phyloP scores from a whole-genome alignment of 805 yeast species.

The Lachancea dasiensis region DNA sequence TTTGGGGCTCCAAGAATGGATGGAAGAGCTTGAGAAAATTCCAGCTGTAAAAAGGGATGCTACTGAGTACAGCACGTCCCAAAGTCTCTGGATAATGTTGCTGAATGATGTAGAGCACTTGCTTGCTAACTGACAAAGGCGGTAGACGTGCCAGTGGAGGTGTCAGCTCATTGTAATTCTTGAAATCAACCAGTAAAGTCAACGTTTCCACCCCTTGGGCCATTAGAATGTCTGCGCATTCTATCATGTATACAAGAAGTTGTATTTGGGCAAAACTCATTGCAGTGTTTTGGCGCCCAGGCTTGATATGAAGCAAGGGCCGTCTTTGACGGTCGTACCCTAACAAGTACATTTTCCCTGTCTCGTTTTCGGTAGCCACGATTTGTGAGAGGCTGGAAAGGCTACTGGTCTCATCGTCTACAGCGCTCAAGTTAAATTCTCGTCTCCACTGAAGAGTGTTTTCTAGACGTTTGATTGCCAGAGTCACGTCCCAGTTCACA shows the following conservation, averaged over 20 bases:
- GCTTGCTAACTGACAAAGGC: conserved; percentile 44
- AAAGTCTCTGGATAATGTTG: conserved; percentile 55
- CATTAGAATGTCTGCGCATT: conserved; percentile 45
- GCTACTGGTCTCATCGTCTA: conserved; percentile 31
- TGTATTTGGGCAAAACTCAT: conserved; percentile 49
- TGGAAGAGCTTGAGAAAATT: conserved; percentile 50
- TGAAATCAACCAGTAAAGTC: conserved; percentile 51
- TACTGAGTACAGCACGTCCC: conserved; percentile 48
- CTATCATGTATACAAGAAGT: conserved; percentile 53
- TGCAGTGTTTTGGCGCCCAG: conserved; percentile 51
- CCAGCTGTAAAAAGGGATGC: conserved; percentile 53
- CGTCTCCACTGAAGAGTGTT: conserved; percentile 52
- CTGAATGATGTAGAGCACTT: conserved; percentile 46
- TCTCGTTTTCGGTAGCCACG: conserved; percentile 43
- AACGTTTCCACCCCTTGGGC: conserved; percentile 55
- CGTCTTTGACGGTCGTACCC: conserved; percentile 51
- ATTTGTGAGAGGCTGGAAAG: conserved; percentile 35
- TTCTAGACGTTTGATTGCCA: conserved; percentile 40
- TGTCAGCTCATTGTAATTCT: conserved; percentile 35
- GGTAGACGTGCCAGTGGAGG: conserved; percentile 37
- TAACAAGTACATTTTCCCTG: conserved; percentile 49
- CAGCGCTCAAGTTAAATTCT: conserved; percentile 42
- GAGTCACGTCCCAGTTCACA: conserved; percentile 42
- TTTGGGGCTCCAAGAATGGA: conserved; percentile 54
- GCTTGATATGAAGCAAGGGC: conserved; percentile 47